phyloP scores from a whole-genome alignment of 169 alveolate genomes.

The Cryptosporidium parvum region DNA sequence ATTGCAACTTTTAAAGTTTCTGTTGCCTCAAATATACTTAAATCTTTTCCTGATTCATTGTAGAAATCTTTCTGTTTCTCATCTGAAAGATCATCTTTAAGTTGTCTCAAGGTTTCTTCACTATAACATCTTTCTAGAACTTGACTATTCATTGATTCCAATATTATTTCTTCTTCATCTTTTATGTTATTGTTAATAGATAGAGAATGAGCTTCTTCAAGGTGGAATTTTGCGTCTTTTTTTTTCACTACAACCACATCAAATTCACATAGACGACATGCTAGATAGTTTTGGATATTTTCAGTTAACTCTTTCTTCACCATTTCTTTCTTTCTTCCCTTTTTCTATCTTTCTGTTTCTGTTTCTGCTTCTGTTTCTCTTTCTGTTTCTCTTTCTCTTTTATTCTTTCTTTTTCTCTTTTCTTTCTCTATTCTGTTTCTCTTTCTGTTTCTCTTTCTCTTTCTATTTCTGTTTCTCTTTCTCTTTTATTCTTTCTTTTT shows the following conservation, averaged over 20 bases:
- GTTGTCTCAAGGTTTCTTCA: neutral
- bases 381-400: no score
- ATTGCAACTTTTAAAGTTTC: slow-evolving; percentile 46
- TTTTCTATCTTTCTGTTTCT: no score
- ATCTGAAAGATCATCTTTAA: slow-evolving; percentile 20
- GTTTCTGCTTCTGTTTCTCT: no score
- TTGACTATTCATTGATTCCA: neutral
- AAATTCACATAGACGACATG: slow-evolving; percentile 29
- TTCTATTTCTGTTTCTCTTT: no score
- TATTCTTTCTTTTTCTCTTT: no score
- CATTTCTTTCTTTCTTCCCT: neutral
- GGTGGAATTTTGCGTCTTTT: neutral
- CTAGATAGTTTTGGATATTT: neutral
- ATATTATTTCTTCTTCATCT: neutral
- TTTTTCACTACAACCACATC: neutral
- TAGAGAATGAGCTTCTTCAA: neutral
- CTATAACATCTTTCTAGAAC: neutral
- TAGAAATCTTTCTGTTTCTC: slow-evolving; percentile 46
- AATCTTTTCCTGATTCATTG: slow-evolving; percentile 33
- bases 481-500: neutral
- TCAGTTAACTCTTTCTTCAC: neutral
- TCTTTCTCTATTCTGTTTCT: no score
- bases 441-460: no score
- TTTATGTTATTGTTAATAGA: neutral
- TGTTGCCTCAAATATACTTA: slow-evolving; percentile 58